Percentiles rank a stretch among this genome's conserved stretches.
phyloP scores from a whole-genome alignment of 2,329 filamentous ascomycete species.

The Colletotrichum higginsianum region DNA sequence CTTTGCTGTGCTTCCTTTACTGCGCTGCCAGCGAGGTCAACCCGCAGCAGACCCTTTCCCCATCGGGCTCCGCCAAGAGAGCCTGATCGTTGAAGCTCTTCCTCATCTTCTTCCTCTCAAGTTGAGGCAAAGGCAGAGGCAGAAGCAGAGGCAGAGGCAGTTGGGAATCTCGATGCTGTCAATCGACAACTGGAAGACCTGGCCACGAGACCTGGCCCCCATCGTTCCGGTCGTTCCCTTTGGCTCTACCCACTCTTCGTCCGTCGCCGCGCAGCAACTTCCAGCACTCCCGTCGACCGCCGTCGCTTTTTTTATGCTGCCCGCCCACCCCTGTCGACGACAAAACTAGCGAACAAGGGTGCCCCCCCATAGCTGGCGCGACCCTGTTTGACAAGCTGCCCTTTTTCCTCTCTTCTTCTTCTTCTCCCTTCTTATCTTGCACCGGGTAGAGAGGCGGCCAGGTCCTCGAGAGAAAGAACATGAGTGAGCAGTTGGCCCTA shows the following conservation, averaged over 20 bases:
- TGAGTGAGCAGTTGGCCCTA: not conserved
- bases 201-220: not conserved
- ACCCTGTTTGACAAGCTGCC: constrained; percentile 35
- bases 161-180: not conserved
- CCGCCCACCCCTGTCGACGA: constrained; percentile 28
- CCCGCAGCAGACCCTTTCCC: too few species aligned
- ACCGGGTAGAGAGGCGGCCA: constrained; percentile 9
- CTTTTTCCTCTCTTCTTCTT: not conserved
- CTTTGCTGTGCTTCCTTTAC: not conserved
- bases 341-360: constrained; percentile 33
- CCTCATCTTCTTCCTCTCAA: too few species aligned
- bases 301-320: constrained; percentile 17
- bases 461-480: not conserved
- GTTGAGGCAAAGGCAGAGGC: too few species aligned
- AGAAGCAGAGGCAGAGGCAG: not conserved
- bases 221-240: not conserved
- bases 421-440: not conserved
- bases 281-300: constrained; percentile 14
- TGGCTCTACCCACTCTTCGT: constrained; percentile 13
- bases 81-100: too few species aligned
- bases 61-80: too few species aligned
- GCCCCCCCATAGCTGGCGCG: constrained; percentile 24
- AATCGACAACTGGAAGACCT: not conserved
- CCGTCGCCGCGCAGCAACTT: constrained; percentile 22
- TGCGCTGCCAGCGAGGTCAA: not conserved